A percentile compares a stretch with the other conserved stretches of the same genome.
Evolutionary conservation across 768 basidiomycete genomes (phyloP).

Genomic region (Kwoniella dejecticola): DNA sequence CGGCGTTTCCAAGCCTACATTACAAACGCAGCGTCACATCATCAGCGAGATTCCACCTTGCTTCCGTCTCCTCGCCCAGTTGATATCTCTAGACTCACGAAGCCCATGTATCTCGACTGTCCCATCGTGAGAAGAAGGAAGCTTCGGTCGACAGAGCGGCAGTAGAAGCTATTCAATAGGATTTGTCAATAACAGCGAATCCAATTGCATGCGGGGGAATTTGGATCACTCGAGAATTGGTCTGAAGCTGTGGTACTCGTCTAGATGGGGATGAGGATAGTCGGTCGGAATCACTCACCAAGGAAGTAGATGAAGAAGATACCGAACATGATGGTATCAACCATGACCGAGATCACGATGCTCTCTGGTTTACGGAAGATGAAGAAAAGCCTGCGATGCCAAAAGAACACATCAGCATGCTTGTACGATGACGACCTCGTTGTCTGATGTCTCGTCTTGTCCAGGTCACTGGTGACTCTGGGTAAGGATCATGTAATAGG

Average conservation of each 20-base stretch:
- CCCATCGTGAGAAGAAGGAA: conserved; percentile 19
- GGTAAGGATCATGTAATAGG: neutral
- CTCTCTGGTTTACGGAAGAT: conserved; percentile 54
- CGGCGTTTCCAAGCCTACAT: conserved; percentile 32
- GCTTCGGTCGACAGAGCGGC: conserved; percentile 29
- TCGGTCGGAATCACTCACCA: conserved; percentile 11
- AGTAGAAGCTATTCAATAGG: conserved; percentile 10
- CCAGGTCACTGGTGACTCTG: too few relatives aligned
- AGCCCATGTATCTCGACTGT: conserved; percentile 15
- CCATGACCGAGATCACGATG: conserved; percentile 75
- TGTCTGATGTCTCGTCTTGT: neutral
- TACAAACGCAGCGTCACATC: neutral
- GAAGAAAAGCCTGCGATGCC: conserved; percentile 22
- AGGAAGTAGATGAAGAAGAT: conserved; percentile 65
- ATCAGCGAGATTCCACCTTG: too few relatives aligned
- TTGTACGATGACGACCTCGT: neutral
- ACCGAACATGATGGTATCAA: conserved; percentile 68
- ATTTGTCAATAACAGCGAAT: neutral
- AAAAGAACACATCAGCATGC: neutral
- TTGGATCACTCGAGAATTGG: too few relatives aligned
- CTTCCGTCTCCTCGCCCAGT: too few relatives aligned
- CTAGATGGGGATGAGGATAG: neutral
- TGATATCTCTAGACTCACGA: conserved; percentile 4
- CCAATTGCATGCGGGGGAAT: too few relatives aligned
- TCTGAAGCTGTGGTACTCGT: too few relatives aligned